Evolutionary conservation across 2,329 filamentous ascomycete genomes (phyloP), one percentile per base, ranked within the genome.

Genomic region (Penicillium verrucosum): DNA sequence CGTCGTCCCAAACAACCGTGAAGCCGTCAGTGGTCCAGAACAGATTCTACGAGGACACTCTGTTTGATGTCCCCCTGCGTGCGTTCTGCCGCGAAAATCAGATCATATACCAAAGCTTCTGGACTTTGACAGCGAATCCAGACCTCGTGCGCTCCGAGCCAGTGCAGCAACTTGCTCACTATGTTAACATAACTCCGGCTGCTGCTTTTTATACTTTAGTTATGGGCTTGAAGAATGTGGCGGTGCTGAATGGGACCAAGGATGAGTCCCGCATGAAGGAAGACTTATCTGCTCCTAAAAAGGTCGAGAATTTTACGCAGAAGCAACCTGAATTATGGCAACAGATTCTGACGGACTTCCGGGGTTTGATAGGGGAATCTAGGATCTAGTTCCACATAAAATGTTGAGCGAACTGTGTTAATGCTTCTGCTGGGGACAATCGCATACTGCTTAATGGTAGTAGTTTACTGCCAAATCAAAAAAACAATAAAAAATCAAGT

Each of bases 11-110:
- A 18, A 76, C 77, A 4, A 73, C 65, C 0, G 68, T 85, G 63
- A 82, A 81, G 61, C 84, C 83, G 0, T 78, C 81, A 1, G 81
- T 92, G 1, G 86, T 92, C 5, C 90, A 94, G 74, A 93, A 94
- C 67, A 82, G 88, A 1, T 90, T 94, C 73, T 83, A 87, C 67
- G 72, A 75, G 1, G 73, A 75, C 2, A 88, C 84, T 0, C 67
- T 70, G 2, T 89, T 82, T 64, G 89, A 92, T 60, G 74, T 76
- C 0, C 73, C 76, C 0, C 71, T 92, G 16, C 82, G 89, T 23
- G 73, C 75, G 0, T 84, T 82, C 67, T 86, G 84, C 65, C 69
- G 67, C 5, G 74, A 81, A 37, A 73, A 81, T 12, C 72, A 71
- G 1, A 82, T 87, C 46, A 70, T 80, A 23, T 86, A 85, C 59